Evolutionary conservation across 352 stramenopile species (phyloP).

Genomic region (Globisporangium paddicum): DNA sequence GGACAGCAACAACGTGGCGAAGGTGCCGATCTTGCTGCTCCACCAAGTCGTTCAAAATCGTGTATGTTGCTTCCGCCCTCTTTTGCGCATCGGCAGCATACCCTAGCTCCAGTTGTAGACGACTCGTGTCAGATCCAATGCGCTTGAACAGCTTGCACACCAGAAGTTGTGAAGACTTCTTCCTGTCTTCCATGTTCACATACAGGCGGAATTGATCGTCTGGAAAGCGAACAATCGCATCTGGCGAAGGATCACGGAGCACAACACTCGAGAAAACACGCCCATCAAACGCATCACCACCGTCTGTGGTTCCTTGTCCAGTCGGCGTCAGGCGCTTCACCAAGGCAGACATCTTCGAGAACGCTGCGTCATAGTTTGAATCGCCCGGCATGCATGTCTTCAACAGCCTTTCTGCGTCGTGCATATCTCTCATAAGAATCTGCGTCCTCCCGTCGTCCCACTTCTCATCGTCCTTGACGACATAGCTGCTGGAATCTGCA

Average conservation of each 20-base stretch:
- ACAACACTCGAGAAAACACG: constrained; percentile 36
- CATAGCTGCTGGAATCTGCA: constrained; percentile 15
- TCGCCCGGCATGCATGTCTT: constrained; percentile 10
- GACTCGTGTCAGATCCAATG: constrained; percentile 26
- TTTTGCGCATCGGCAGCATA: constrained; percentile 11
- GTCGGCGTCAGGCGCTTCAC: constrained; percentile 19
- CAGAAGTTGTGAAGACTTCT: constrained; percentile 18
- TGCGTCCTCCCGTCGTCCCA: constrained; percentile 33
- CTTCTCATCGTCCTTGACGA: constrained; percentile 26
- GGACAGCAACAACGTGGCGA: constrained; percentile 25
- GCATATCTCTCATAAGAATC: constrained; percentile 23
- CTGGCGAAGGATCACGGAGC: constrained; percentile 30
- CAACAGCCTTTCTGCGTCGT: constrained; percentile 22
- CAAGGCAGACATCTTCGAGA: constrained; percentile 15
- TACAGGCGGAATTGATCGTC: constrained; percentile 43
- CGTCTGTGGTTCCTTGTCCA: background rate
- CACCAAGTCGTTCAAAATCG: constrained; percentile 31
- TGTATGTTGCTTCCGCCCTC: constrained; percentile 22
- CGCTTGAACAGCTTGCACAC: constrained; percentile 55
- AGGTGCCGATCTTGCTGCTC: constrained; percentile 32
- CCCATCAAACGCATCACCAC: constrained; percentile 16
- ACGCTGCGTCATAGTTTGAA: constrained; percentile 18
- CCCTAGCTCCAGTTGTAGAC: constrained; percentile 17
- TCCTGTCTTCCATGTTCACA: constrained; percentile 17
- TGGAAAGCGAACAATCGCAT: constrained; percentile 41